Percentiles rank a stretch among this genome's conserved stretches.
Evolutionary conservation across 139 green algal genomes (phyloP).

Genomic region (Haematococcus sp.): DNA sequence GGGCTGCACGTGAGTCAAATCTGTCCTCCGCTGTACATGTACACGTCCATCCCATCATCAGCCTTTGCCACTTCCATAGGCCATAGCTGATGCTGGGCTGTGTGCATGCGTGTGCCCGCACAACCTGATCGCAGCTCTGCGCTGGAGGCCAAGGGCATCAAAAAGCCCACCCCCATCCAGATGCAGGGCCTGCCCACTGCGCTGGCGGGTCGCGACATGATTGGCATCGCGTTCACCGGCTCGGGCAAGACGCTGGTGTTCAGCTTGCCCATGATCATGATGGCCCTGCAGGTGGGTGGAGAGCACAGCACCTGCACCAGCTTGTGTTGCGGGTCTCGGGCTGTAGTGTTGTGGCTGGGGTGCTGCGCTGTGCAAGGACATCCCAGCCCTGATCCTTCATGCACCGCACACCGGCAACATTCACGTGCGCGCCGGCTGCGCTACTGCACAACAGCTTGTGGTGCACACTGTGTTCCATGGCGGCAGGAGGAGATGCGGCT

Average conservation of each 20-base stretch:
- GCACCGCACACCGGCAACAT: neutral
- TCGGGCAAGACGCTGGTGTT: constrained; percentile 96
- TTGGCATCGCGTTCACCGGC: constrained; percentile 97
- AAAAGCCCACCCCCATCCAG: constrained; percentile 91
- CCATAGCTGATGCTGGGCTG: no score
- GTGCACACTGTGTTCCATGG: neutral
- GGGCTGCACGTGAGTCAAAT: no score
- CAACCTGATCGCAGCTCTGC: constrained; percentile 15
- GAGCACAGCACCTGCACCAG: neutral
- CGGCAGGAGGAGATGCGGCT: constrained; percentile 66
- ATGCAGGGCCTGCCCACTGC: constrained; percentile 92
- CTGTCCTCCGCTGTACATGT: no score
- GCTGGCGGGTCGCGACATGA: constrained; percentile 95
- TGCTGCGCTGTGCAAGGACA: no score
- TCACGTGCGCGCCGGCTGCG: no score
- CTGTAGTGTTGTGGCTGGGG: neutral
- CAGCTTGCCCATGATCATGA: constrained; percentile 87
- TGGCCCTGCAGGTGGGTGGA: constrained; percentile 65
- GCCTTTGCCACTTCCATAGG: no score
- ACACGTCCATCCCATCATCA: no score
- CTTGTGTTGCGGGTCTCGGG: neutral
- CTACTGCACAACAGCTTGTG: no score
- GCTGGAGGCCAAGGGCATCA: constrained; percentile 83
- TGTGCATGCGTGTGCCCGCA: no score
- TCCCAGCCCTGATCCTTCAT: neutral